Evolutionary conservation across 371 early-diverging fungal genomes (phyloP).

Genomic region (Apophysomyces variabilis): DNA sequence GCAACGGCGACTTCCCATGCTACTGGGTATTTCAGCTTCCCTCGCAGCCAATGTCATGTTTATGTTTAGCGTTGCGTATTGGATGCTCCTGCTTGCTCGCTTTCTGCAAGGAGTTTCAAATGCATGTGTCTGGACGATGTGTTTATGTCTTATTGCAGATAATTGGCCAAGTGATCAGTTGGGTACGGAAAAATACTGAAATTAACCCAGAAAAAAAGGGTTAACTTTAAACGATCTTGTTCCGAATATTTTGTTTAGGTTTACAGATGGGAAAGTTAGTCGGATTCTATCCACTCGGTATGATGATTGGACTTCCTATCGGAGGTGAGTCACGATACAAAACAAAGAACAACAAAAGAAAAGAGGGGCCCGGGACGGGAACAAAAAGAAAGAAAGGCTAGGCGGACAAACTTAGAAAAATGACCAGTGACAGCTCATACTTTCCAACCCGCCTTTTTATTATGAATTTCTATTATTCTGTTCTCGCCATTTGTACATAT

Average conservation of each 20-base stretch:
- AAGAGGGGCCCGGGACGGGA: too few species aligned
- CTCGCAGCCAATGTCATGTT: constrained; percentile 64
- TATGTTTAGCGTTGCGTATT: constrained; percentile 57
- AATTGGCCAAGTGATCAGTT: constrained; percentile 59
- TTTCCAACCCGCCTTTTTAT: background rate
- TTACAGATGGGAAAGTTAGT: constrained; percentile 69
- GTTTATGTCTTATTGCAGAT: constrained; percentile 65
- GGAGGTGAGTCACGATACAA: constrained; percentile 46
- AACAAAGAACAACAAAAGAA: background rate
- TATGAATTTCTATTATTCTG: background rate
- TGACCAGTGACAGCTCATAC: constrained; percentile 4
- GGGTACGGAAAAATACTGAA: constrained; percentile 30
- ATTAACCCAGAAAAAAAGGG: background rate
- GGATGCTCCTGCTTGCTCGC: constrained; percentile 64
- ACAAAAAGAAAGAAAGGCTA: background rate
- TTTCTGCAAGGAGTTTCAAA: constrained; percentile 71
- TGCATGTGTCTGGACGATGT: constrained; percentile 69
- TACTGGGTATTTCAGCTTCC: constrained; percentile 61
- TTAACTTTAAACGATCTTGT: background rate
- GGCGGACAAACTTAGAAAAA: background rate
- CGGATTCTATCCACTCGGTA: constrained; percentile 66
- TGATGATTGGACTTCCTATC: constrained; percentile 64
- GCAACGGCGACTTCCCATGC: constrained; percentile 65
- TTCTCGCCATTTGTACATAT: background rate
- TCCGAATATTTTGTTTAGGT: constrained; percentile 16